Evolutionary conservation across 1,284 basidiomycete species (phyloP), one percentile per base, ranked within the genome.

Genomic region (Microbotryum silenes-acaulis): DNA sequence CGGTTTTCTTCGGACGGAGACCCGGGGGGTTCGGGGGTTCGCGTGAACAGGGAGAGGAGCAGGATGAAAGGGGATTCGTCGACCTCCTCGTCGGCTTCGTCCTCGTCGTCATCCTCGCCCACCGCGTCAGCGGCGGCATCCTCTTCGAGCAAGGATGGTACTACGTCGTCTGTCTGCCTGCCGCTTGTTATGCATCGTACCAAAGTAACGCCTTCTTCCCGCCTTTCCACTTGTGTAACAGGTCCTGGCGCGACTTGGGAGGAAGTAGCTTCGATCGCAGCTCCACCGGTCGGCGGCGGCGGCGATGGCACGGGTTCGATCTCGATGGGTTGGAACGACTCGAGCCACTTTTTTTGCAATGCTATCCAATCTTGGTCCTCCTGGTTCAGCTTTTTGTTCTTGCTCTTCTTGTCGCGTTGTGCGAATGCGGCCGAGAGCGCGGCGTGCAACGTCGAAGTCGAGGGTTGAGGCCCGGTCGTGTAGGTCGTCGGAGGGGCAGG

Each of bases 391-490:
- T 47, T 58, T 44, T 63, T 68, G 0, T 57, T 57, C 51, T 68
- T 68, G 9, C 62, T 60, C 49, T 68, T 68, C 45, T 61, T 61
- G 53, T 68, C 64, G 9, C 60, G 46, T 2, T 53, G 23, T 18
- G 14, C 25, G 44, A 64, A 42, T 0, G 64, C 62, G 1, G 58
- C 29, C 0, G 23, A 8, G 10, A 68, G 52, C 3, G 60, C 56
- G 23, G 37, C 20, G 25, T 63, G 27, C 6, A 68, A 47, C 0
- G 47, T 21, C 0, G 58, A 45, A 1, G 50, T 54, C 2, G 64
- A 53, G 10, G 64, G 59, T 2, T 60, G 51, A 0, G 66, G 64
- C 16, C 46, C 51, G 6, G 59, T 51, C 52, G 57, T 37, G 29
- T 45, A 1, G 50, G 42, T 56, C 10, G 21, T 48, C 0, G 62